Conservation (phyloP, 2,329 filamentous ascomycete species). For the Tricladium varicosporioides region DNA sequence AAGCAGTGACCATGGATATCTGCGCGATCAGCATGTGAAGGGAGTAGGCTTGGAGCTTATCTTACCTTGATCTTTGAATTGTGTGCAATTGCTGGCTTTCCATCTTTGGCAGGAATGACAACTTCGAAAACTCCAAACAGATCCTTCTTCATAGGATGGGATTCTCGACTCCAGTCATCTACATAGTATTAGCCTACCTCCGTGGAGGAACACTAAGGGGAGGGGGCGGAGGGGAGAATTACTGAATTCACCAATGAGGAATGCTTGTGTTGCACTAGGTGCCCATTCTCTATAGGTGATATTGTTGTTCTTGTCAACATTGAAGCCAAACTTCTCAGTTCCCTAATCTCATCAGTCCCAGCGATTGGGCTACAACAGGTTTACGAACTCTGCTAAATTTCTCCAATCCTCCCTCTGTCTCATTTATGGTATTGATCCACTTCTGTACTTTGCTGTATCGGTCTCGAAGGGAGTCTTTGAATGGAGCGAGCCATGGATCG, state of each 20-base stretch:
- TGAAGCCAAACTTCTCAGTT: conserved; percentile 82
- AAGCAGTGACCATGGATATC: conserved; percentile 81
- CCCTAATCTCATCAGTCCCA: conserved; percentile 53
- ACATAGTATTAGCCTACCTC: conserved; percentile 22
- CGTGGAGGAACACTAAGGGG: conserved; percentile 7
- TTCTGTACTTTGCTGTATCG: conserved; percentile 77
- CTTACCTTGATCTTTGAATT: conserved; percentile 92
- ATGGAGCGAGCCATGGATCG: conserved; percentile 87
- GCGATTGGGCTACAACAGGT: background rate
- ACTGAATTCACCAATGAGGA: conserved; percentile 94
- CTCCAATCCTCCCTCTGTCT: conserved; percentile 83
- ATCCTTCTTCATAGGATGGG: conserved; percentile 85
- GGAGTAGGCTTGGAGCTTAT: background rate
- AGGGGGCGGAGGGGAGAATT: conserved; percentile 32
- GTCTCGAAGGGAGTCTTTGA: conserved; percentile 71
- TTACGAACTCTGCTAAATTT: conserved; percentile 77
- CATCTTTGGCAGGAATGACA: conserved; percentile 68
- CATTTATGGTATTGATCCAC: conserved; percentile 83
- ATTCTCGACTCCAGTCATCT: conserved; percentile 84
- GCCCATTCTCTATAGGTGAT: conserved; percentile 96
- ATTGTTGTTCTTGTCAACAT: conserved; percentile 76
- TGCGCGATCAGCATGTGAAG: conserved; percentile 38
- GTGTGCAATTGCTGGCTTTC: conserved; percentile 78
- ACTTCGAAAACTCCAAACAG: conserved; percentile 86
- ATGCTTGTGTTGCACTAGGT: conserved; percentile 80